phyloP scores from a whole-genome alignment of 2,329 filamentous ascomycete genomes.

The Simplicillium aogashimaense region DNA sequence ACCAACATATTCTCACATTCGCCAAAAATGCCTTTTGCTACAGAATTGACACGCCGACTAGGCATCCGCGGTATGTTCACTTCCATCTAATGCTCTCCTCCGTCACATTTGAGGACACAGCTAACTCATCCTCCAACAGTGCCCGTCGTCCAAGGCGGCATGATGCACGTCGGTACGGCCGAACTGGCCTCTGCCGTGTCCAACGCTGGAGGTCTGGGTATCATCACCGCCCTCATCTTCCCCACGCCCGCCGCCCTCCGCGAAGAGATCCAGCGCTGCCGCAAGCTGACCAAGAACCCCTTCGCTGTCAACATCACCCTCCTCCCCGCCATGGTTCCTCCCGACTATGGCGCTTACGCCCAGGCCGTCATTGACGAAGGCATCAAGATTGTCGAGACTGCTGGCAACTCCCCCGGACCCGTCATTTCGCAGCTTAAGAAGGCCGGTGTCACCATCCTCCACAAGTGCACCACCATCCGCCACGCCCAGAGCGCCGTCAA shows the following conservation, averaged over 20 bases:
- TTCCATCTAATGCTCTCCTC: background rate
- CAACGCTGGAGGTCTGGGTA: slow-evolving; percentile 74
- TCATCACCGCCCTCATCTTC: slow-evolving; percentile 85
- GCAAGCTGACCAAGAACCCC: slow-evolving; percentile 64
- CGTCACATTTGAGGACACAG: background rate
- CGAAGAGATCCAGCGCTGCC: slow-evolving; percentile 84
- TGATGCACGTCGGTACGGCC: slow-evolving; percentile 79
- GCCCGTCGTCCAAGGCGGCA: slow-evolving; percentile 76
- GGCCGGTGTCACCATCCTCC: slow-evolving; percentile 68
- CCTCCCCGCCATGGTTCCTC: slow-evolving; percentile 78
- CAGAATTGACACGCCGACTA: slow-evolving; percentile 46
- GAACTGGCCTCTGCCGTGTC: slow-evolving; percentile 68
- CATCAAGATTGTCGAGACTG: slow-evolving; percentile 83
- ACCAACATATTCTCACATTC: background rate
- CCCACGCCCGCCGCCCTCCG: slow-evolving; percentile 84
- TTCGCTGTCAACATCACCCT: slow-evolving; percentile 96
- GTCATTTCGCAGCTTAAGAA: slow-evolving; percentile 84
- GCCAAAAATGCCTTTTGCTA: slow-evolving; percentile 44
- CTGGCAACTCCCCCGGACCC: slow-evolving; percentile 78
- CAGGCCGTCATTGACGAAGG: slow-evolving; percentile 91
- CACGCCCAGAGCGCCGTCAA: slow-evolving; percentile 88
- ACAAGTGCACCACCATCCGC: slow-evolving; percentile 96
- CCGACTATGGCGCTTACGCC: slow-evolving; percentile 86
- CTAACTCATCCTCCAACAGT: slow-evolving; percentile 32
- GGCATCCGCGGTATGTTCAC: slow-evolving; percentile 37